Conservation (phyloP, 2,329 filamentous ascomycete genomes). For the Penicillium glabrum region DNA sequence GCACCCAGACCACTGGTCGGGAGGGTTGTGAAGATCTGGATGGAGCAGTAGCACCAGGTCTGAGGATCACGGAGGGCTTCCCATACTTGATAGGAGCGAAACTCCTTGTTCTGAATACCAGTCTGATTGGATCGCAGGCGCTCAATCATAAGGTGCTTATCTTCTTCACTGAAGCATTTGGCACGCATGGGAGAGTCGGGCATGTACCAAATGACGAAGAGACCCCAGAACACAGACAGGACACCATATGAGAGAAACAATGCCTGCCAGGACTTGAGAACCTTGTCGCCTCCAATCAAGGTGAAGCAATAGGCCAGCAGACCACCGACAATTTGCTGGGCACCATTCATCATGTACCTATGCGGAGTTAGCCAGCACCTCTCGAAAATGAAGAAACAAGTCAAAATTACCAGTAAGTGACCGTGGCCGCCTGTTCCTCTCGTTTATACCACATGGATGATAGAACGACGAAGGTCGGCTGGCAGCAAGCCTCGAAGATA, state of each 20-base stretch:
- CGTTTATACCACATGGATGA: conserved; percentile 71
- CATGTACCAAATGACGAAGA: conserved; percentile 64
- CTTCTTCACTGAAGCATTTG: conserved; percentile 66
- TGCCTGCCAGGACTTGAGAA: conserved; percentile 66
- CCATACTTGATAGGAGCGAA: conserved; percentile 54
- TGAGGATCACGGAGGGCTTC: conserved; percentile 66
- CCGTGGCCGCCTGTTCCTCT: conserved; percentile 65
- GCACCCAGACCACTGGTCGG: conserved; percentile 71
- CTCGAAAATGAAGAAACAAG: no score
- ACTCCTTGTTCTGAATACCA: conserved; percentile 59
- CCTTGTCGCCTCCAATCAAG: conserved; percentile 51
- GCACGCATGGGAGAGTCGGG: conserved; percentile 71
- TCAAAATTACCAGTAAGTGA: conserved; percentile 56
- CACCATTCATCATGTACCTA: conserved; percentile 56
- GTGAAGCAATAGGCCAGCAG: conserved; percentile 60
- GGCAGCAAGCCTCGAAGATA: conserved; percentile 69
- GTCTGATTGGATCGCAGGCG: conserved; percentile 62
- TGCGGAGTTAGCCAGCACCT: not conserved
- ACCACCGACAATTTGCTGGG: conserved; percentile 70
- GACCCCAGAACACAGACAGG: conserved; percentile 63
- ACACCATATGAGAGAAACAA: conserved; percentile 68
- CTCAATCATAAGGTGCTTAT: conserved; percentile 64
- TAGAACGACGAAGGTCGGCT: conserved; percentile 67
- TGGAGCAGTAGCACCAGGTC: conserved; percentile 47
- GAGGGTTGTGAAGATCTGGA: conserved; percentile 70